Percentiles rank a stretch among this genome's conserved stretches.
phyloP scores from a whole-genome alignment of 2,329 filamentous ascomycete genomes.

The Anthostomella pinea region DNA sequence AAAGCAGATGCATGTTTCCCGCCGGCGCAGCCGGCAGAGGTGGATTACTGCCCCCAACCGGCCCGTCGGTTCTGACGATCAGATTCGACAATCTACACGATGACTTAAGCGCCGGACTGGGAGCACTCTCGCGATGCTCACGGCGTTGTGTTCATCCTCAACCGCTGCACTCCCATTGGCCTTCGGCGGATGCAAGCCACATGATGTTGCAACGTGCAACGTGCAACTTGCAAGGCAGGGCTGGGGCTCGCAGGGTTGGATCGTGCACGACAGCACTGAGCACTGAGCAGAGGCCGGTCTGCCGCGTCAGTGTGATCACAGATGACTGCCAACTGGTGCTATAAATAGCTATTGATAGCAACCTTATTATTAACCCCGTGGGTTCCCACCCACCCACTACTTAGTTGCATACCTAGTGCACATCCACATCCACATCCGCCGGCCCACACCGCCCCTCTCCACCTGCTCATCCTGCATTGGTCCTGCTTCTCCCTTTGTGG shows the following conservation, averaged over 20 bases:
- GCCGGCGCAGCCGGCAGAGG: too few species aligned
- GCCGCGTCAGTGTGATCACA: too few species aligned
- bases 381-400: too few species aligned
- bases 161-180: constrained; percentile 11
- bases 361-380: constrained; percentile 10
- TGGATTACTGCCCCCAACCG: not conserved
- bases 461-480: constrained; percentile 1
- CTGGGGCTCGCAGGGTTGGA: constrained; percentile 18
- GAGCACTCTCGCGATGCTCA: constrained; percentile 4
- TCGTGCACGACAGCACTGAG: too few species aligned
- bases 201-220: too few species aligned
- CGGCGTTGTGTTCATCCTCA: not conserved
- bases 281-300: too few species aligned
- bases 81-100: constrained; percentile 6
- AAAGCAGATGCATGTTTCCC: too few species aligned
- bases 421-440: too few species aligned
- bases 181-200: constrained; percentile 15
- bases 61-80: not conserved
- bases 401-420: too few species aligned
- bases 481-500: constrained; percentile 9
- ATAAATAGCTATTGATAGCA: constrained; percentile 35
- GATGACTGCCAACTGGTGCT: constrained; percentile 26
- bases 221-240: too few species aligned
- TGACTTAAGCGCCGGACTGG: constrained; percentile 15
- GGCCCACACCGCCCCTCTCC: too few species aligned